Percentiles rank a stretch among this genome's conserved stretches.
These are phyloP conservation scores for Articulospora tetracladia DNA, from an alignment of 495 filamentous ascomycete species.

Conservation along the genomic window DNA sequence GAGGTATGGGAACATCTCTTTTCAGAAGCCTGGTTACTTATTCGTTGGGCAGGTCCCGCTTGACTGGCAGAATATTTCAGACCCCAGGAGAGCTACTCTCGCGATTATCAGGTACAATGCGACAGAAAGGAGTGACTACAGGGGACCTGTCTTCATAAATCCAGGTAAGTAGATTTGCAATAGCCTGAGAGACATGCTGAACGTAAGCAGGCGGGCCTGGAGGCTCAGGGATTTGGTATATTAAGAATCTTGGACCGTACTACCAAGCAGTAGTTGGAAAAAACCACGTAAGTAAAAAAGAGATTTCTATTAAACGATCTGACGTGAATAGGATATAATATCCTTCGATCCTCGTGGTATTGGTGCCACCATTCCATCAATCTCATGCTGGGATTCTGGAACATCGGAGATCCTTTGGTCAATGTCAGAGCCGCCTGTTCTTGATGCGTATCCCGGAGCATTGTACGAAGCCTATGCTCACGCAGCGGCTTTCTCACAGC, in stretches of 20 bases:
- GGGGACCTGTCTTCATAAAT: conserved; percentile 49
- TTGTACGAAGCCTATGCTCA: conserved; percentile 37
- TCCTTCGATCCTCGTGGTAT: conserved; percentile 48
- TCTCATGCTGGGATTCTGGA: conserved; percentile 36
- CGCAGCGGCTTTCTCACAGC: conserved; percentile 32
- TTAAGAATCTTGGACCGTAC: conserved; percentile 30
- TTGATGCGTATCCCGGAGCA: conserved; percentile 36
- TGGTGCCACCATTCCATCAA: conserved; percentile 36
- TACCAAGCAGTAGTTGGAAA: conserved; percentile 44
- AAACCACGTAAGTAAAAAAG: conserved; percentile 25
- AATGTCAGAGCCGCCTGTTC: conserved; percentile 32
- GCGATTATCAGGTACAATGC: conserved; percentile 45
- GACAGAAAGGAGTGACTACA: conserved; percentile 29
- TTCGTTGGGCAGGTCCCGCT: conserved; percentile 31
- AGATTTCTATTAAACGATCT: background rate
- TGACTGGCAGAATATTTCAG: conserved; percentile 42
- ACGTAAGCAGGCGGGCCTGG: conserved; percentile 38
- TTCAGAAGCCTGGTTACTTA: background rate
- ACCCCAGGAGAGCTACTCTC: conserved; percentile 33
- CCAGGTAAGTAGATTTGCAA: conserved; percentile 27
- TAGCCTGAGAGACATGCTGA: background rate
- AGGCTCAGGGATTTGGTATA: conserved; percentile 39
- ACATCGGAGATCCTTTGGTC: conserved; percentile 34
- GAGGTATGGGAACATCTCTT: conserved; percentile 20
- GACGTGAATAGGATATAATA: conserved; percentile 37